Base-by-base conservation (phyloP, 345 rosid genomes). In the Sonneratia caseolaris region DNA sequence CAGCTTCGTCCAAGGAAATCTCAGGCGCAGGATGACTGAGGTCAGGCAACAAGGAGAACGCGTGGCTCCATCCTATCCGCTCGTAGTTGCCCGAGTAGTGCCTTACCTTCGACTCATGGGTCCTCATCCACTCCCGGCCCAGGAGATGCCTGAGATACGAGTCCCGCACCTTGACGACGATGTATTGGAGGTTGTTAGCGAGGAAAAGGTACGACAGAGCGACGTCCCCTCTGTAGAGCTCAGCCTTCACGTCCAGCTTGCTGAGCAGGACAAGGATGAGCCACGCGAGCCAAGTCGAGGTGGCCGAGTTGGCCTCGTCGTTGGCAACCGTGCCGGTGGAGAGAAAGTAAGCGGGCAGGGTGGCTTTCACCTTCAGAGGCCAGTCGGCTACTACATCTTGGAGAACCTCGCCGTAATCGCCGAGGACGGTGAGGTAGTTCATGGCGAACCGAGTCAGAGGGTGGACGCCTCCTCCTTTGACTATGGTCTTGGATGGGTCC, bases 121-220 rank as follows among this genome's bases (percentile, higher is more conserved):
- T 51, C 42, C 36, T 22, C 19, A 66, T 45, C 78, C 74, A 75
- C 4, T 70, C 67, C n/a, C 65, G 40, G 37, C 78, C 74, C 35
- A 75, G 4, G 35, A 66, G 16, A 40, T 70, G 11, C 37, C 67
- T 38, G 18, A 75, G 71, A 42, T 42, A 53, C 64, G 74, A 27
- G 7, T 11, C 32, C 14, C 6, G 21, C 24, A 70, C 73, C 67
- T n/a, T 70, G 43, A 16, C n/a, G 43, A 75, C 40, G 36, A 75
- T 56, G 74, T 64, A 71, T 61, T 35, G 78, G 24, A 75, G 78
- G 21, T 75, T 75, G 57, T 75, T 75, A 48, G 74, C 74, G 27
- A 75, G 67, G 70, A 75, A 75, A 37, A 70, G 74, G 71, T 66
- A 42, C 12, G 70, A 70, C 4, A 55, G 57, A 12, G 78, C 66